Evolutionary conservation across 2,329 filamentous ascomycete genomes (phyloP).

Genomic region (Thelonectria blattea): DNA sequence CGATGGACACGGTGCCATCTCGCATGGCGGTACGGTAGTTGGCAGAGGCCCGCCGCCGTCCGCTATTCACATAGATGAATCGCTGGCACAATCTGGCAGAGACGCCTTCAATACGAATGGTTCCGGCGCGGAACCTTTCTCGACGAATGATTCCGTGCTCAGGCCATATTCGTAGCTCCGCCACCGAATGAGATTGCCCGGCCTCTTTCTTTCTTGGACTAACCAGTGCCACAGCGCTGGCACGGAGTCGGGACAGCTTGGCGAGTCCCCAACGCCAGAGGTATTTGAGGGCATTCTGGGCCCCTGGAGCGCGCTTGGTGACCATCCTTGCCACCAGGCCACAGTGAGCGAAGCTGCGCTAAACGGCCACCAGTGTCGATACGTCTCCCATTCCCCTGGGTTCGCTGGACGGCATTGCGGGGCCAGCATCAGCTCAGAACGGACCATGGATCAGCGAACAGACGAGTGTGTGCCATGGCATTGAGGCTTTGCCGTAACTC

Average conservation of each 20-base stretch:
- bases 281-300: constrained; percentile 22
- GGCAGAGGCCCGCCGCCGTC: constrained; percentile 20
- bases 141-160: constrained; percentile 17
- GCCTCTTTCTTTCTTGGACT: constrained; percentile 14
- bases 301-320: constrained; percentile 8
- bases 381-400: constrained; percentile 32
- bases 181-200: constrained; percentile 13
- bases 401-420: constrained; percentile 25
- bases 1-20: constrained; percentile 9
- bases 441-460: constrained; percentile 26
- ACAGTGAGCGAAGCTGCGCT: constrained; percentile 17
- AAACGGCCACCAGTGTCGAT: constrained; percentile 23
- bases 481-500: constrained; percentile 22
- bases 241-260: constrained; percentile 15
- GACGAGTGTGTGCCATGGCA: constrained; percentile 22
- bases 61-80: constrained; percentile 21
- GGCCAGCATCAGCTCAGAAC: constrained; percentile 27
- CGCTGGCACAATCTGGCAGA: constrained; percentile 6
- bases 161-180: constrained; percentile 6
- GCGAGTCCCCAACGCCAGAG: constrained; percentile 24
- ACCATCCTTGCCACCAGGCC: constrained; percentile 20
- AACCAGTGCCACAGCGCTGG: constrained; percentile 20
- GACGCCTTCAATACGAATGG: constrained; percentile 21
- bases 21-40: constrained; percentile 26
- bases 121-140: constrained; percentile 20